Evolutionary conservation across 1,284 basidiomycete species (phyloP).

Genomic region (Puccinia polysora): DNA sequence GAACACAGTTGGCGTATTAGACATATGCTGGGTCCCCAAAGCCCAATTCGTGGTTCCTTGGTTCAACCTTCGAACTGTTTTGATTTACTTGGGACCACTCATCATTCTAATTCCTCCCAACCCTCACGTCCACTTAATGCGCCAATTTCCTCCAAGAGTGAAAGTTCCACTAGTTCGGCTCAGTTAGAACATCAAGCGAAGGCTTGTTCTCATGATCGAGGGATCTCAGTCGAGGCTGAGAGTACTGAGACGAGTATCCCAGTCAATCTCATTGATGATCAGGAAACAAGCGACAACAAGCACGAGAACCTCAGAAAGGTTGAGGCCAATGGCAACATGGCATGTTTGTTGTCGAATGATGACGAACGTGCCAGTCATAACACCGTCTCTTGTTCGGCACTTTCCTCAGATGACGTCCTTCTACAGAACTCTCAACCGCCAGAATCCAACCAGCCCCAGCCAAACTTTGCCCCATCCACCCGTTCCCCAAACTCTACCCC

Average conservation of each 20-base stretch:
- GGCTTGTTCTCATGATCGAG: too few relatives aligned
- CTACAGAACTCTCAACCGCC: background rate
- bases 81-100: too few relatives aligned
- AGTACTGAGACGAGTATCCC: too few relatives aligned
- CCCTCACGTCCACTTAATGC: background rate
- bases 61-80: too few relatives aligned
- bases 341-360: background rate
- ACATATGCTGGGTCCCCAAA: background rate
- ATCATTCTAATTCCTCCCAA: background rate
- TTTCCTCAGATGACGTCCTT: slow-evolving; percentile 3
- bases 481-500: background rate
- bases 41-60: too few relatives aligned
- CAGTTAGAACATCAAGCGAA: too few relatives aligned
- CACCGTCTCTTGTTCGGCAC: background rate
- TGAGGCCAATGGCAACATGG: background rate
- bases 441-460: background rate
- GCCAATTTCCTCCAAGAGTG: background rate
- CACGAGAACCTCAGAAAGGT: too few relatives aligned
- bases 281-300: background rate
- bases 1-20: slow-evolving; percentile 32
- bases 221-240: too few relatives aligned
- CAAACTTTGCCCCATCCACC: background rate
- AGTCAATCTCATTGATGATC: background rate
- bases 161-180: background rate
- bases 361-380: background rate